Evolutionary conservation across 2,329 filamentous ascomycete species (phyloP).

Genomic region (Dactylella cylindrospora): DNA sequence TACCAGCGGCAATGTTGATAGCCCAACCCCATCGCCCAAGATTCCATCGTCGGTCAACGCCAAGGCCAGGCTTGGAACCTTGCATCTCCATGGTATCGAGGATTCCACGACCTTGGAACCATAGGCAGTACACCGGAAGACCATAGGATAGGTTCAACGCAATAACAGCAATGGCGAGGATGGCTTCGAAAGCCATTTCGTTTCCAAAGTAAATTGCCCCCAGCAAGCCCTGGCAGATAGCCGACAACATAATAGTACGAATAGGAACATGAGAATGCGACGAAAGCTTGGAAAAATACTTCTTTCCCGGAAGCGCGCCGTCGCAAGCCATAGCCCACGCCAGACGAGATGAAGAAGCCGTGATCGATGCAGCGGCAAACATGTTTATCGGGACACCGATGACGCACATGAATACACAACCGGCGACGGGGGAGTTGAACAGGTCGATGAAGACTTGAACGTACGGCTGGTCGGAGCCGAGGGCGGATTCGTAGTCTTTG

Average conservation of each 20-base stretch:
- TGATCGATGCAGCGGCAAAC: slow-evolving; percentile 41
- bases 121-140: slow-evolving; percentile 33
- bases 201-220: slow-evolving; percentile 40
- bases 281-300: slow-evolving; percentile 31
- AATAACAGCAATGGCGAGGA: slow-evolving; percentile 37
- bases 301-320: slow-evolving; percentile 28
- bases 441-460: slow-evolving; percentile 43
- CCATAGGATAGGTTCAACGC: slow-evolving; percentile 42
- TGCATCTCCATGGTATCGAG: slow-evolving; percentile 27
- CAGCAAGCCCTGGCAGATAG: slow-evolving; percentile 23
- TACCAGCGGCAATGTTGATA: slow-evolving; percentile 31
- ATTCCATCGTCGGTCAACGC: slow-evolving; percentile 37
- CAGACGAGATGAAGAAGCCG: slow-evolving; percentile 37
- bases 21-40: slow-evolving; percentile 36
- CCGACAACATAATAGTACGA: slow-evolving; percentile 35
- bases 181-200: slow-evolving; percentile 42
- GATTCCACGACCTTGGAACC: slow-evolving; percentile 26
- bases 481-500: slow-evolving; percentile 40
- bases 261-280: slow-evolving; percentile 28
- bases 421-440: slow-evolving; percentile 35
- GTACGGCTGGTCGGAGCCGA: slow-evolving; percentile 34
- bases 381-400: slow-evolving; percentile 42
- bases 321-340: slow-evolving; percentile 44
- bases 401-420: slow-evolving; percentile 35
- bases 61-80: slow-evolving; percentile 20